Percentiles rank a stretch among this genome's conserved stretches.
Evolutionary conservation across 257 asterid species (phyloP).

Genomic region (Linderniella brevidens): DNA sequence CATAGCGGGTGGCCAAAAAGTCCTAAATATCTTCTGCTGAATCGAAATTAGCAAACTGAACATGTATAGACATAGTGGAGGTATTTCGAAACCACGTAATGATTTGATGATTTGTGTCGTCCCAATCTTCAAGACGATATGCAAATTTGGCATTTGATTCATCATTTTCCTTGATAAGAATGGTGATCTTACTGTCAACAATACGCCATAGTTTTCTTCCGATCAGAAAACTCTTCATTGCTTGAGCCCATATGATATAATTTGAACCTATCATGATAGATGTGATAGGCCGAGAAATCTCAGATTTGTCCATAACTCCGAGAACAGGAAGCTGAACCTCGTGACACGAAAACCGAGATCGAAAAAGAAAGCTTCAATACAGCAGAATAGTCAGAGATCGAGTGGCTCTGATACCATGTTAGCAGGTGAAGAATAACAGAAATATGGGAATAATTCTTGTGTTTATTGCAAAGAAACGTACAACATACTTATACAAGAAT

Average conservation of each 20-base stretch:
- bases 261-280: not conserved
- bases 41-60: constrained; percentile 7
- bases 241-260: constrained; percentile 1
- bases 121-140: constrained; percentile 7
- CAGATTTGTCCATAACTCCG: not conserved
- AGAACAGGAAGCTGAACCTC: too few species aligned
- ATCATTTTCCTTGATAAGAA: not conserved
- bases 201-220: constrained; percentile 7
- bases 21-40: constrained; percentile 1
- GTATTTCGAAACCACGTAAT: constrained; percentile 2
- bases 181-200: not conserved
- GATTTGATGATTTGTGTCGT: constrained; percentile 5
- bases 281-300: not conserved
- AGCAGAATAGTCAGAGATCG: too few species aligned
- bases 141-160: not conserved
- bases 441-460: too few species aligned
- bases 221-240: constrained; percentile 2
- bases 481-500: too few species aligned
- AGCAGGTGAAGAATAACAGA: too few species aligned
- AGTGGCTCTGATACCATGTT: too few species aligned
- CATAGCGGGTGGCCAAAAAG: not conserved
- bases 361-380: too few species aligned
- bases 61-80: not conserved
- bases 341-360: too few species aligned
- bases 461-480: too few species aligned